Evolutionary conservation across 164 flowering plant species (phyloP), one percentile per base, ranked within the genome.

Genomic region (Dillenia suffruticosa): DNA sequence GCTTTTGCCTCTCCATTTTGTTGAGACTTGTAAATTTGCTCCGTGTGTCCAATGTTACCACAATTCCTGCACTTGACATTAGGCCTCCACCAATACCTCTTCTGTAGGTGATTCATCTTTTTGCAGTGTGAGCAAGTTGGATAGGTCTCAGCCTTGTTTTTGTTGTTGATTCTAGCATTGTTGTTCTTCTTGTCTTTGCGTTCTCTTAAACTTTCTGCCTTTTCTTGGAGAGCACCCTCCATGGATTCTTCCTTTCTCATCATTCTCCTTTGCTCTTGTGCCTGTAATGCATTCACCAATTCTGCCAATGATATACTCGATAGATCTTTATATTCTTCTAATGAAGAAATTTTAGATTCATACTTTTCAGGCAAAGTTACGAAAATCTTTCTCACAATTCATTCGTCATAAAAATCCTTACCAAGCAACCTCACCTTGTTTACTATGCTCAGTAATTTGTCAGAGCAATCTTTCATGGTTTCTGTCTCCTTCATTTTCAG

Each of bases 281-380:
- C 61, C 19, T 57, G 24, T 15, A 55, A 48, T 54, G 66, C 66
- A 63, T 63, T 63, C 22, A 63, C 13, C 19, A 55, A 43, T 48
- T 63, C 54, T 47, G 8, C 24, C 24, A 63, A 63, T 2, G 53
- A 13, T 13, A 63, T 55, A 9, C 47, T 55, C 14, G 46, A 56
- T 7, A 11, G 8, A 40, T 56, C 58, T 2, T 56, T 56, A 9
- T 8, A 32, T 15, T 56, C 4, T 56, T 56, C 58, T 56, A 43
- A 40, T 7, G 58, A 56, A 46, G 58, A 54, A 54, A 63, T 63
- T 46, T 17, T 63, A 22, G 51, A 11, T 9, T 54, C 59, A 54
- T 12, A 46, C 11, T 63, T 63, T 54, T 63, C 46, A 54, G 46
- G 58, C 15, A 56, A 9, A 5, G 16, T 56, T 56, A 56, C 46